Conservation (phyloP, 257 asterid species). For the Solanum arcanum region DNA sequence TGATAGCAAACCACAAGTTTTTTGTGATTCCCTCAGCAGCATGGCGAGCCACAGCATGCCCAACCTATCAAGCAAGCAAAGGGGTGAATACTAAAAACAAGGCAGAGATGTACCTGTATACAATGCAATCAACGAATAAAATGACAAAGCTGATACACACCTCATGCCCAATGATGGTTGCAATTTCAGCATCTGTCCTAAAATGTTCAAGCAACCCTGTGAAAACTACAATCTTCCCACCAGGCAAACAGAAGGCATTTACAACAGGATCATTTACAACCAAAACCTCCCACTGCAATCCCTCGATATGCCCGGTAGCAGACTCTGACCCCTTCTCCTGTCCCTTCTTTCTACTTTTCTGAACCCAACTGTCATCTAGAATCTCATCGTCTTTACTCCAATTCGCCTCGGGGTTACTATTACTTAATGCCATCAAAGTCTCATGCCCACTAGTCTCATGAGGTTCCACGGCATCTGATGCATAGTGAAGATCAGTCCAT, state of each 20-base stretch:
- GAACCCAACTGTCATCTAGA: conserved; percentile 82
- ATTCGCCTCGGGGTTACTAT: conserved; percentile 30
- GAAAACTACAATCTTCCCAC: conserved; percentile 95
- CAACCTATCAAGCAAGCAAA: conserved; percentile 45
- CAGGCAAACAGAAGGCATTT: conserved; percentile 82
- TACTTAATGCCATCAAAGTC: conserved; percentile 22
- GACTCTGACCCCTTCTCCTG: conserved; percentile 41
- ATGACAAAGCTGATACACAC: conserved; percentile 8
- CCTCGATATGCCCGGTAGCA: conserved; percentile 58
- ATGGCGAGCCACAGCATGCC: conserved; percentile 93
- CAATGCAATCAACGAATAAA: not conserved
- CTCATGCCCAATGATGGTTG: conserved; percentile 88
- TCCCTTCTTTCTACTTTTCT: conserved; percentile 64
- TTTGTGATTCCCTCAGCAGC: conserved; percentile 77
- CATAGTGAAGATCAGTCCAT: conserved; percentile 66
- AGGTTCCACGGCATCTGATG: conserved; percentile 17
- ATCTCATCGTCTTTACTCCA: conserved; percentile 79
- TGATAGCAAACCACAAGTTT: conserved; percentile 64
- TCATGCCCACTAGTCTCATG: conserved; percentile 17
- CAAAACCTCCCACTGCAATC: conserved; percentile 85
- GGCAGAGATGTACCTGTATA: not conserved
- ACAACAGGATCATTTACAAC: conserved; percentile 64
- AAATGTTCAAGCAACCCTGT: conserved; percentile 82
- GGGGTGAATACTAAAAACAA: not conserved
- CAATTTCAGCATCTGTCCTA: conserved; percentile 71